These are phyloP conservation scores for Aspergillus sp. DNA, from an alignment of 2,329 filamentous ascomycete species.

Conservation along the genomic window DNA sequence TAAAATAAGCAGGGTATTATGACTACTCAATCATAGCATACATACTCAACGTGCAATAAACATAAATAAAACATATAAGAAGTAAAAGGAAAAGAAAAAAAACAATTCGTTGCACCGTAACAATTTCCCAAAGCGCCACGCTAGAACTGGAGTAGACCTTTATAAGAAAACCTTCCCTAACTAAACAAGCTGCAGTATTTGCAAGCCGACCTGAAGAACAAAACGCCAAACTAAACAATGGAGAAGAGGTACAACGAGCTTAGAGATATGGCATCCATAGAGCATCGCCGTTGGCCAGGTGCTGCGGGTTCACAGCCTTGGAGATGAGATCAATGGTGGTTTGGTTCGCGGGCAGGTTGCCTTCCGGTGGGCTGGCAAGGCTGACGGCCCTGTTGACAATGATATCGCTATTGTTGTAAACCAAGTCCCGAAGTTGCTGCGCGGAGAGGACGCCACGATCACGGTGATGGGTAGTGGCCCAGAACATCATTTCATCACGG, in stretches of 20 bases:
- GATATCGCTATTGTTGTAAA: slow-evolving; percentile 82
- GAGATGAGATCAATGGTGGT: slow-evolving; percentile 93
- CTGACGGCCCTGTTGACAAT: slow-evolving; percentile 89
- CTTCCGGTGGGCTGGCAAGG: slow-evolving; percentile 73
- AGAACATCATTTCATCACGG: slow-evolving; percentile 95
- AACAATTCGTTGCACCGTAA: slow-evolving; percentile 17
- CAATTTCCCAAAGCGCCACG: slow-evolving; percentile 24
- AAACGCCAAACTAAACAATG: slow-evolving; percentile 15
- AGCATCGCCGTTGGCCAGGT: slow-evolving; percentile 82
- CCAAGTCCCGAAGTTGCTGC: slow-evolving; percentile 71
- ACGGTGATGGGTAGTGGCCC: slow-evolving; percentile 82
- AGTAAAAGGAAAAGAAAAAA: slow-evolving; percentile 12
- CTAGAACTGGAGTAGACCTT: slow-evolving; percentile 17
- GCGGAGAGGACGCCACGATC: slow-evolving; percentile 65
- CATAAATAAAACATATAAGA: slow-evolving; percentile 11
- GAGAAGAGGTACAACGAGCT: slow-evolving; percentile 7
- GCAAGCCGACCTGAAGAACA: slow-evolving; percentile 15
- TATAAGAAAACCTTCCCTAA: not conserved
- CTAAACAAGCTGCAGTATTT: not conserved
- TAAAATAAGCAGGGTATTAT: not conserved
- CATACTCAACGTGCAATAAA: slow-evolving; percentile 7
- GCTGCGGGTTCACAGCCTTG: slow-evolving; percentile 89
- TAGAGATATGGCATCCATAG: slow-evolving; percentile 97
- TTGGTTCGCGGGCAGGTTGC: slow-evolving; percentile 88
- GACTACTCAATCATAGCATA: slow-evolving; percentile 1